Evolutionary conservation across 2,329 filamentous ascomycete genomes (phyloP), one percentile per base, ranked within the genome.

Genomic region (Raffaelea ambrosiae): DNA sequence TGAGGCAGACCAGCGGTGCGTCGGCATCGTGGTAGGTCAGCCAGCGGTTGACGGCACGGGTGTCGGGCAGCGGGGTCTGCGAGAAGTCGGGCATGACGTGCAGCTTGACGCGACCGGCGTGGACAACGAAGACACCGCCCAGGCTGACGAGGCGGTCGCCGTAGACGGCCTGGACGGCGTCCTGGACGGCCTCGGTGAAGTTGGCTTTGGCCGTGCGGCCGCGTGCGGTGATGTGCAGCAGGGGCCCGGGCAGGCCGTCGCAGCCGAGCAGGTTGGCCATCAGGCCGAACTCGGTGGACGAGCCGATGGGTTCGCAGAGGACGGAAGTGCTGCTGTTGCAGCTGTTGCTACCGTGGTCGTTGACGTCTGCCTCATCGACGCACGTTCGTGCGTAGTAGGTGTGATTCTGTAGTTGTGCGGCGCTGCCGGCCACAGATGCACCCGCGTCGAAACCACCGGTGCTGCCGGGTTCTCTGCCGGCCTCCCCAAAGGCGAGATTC

Each of bases 1-100:
- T 63, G 47, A 72, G 51, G 41, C 68, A 69, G 0, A 69, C 60
- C 16, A 70, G 51, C 1, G 63, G 66, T 3, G 58, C 61, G 4
- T 58, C 55, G 43, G 63, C 65, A 5, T 66, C 57, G 51, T 66
- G 66, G 45, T 58, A 71, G 1, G 57, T 63, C 36, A 72, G 52
- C 69, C 69, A 72, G 2, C 59, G 40, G 9, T 63, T 57, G 21
- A 69, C 46, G 3, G 63, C 56, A 0, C 56, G 46, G 0, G 59
- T 51, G 18, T 59, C 49, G 2, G 51, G 44, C 44, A 69, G 66
- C 0, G 64, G 57, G n/a, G 46, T 41, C 36, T 36, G 16, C 19
- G 16, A 19, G 40, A 72, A 71, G 51, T 70, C 68, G 1, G 68
- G 69, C 68, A 71, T 72, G 13, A 72, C 62, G 51, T 72, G 68